phyloP scores from a whole-genome alignment of 2,329 filamentous ascomycete species.

The Aschersonia sp. region DNA sequence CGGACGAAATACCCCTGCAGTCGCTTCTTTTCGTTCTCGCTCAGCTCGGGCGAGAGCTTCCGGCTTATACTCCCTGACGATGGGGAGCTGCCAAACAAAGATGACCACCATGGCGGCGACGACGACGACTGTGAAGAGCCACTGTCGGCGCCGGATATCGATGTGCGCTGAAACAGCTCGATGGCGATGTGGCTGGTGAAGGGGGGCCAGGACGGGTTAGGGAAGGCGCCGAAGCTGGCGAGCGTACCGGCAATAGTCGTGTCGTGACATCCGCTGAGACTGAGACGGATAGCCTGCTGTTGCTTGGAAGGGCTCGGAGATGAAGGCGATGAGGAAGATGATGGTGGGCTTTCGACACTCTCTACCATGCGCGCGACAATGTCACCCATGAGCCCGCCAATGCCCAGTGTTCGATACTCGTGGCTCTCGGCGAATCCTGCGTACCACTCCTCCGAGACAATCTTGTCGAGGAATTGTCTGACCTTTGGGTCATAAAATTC shows the following conservation, averaged over 20 bases:
- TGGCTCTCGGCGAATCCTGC: conserved; percentile 67
- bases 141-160: conserved; percentile 3
- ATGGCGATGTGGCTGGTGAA: conserved; percentile 87
- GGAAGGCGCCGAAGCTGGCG: conserved; percentile 64
- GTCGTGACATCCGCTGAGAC: conserved; percentile 78
- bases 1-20: conserved; percentile 75
- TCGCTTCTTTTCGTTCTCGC: conserved; percentile 38
- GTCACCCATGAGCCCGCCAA: conserved; percentile 74
- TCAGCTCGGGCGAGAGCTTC: conserved; percentile 41
- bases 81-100: conserved; percentile 13
- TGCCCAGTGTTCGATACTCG: conserved; percentile 82
- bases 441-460: conserved; percentile 88
- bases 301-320: not conserved
- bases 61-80: conserved; percentile 27
- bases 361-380: conserved; percentile 62
- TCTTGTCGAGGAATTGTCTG: conserved; percentile 53
- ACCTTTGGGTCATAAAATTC: conserved; percentile 77
- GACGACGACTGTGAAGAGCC: not conserved
- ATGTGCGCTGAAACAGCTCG: conserved; percentile 61
- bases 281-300: conserved; percentile 48
- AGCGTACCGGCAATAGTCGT: conserved; percentile 77
- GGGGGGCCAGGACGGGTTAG: conserved; percentile 66
- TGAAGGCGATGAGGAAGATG: conserved; percentile 19
- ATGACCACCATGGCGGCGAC: conserved; percentile 9
- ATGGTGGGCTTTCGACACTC: conserved; percentile 41